Conservation (phyloP, 208 protist species). For the Borovskyia barvae region DNA sequence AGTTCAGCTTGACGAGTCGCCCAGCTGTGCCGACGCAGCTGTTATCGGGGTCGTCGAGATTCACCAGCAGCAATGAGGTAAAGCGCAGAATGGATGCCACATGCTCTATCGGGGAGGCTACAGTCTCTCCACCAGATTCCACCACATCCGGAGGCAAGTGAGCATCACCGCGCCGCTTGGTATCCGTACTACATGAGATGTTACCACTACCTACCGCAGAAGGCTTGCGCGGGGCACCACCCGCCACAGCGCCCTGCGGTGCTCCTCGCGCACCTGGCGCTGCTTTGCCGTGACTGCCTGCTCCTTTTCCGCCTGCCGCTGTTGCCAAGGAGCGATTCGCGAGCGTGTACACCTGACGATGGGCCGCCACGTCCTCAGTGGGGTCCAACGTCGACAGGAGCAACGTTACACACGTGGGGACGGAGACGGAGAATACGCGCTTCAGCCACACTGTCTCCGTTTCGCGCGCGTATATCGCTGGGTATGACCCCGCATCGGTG, state of each 20-base stretch:
- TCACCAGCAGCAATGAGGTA: constrained; percentile 50
- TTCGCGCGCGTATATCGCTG: constrained; percentile 28
- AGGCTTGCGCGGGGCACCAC: neutral
- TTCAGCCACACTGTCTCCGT: constrained; percentile 83
- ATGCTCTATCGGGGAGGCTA: neutral
- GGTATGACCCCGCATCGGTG: constrained; percentile 66
- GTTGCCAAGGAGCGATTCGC: constrained; percentile 5
- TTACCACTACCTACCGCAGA: neutral
- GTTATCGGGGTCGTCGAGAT: constrained; percentile 59
- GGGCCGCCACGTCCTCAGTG: constrained; percentile 43
- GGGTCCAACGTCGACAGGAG: constrained; percentile 56
- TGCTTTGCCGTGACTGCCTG: constrained; percentile 1
- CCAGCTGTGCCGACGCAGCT: constrained; percentile 37
- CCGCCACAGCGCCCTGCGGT: neutral
- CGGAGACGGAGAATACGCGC: constrained; percentile 53
- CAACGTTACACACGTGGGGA: constrained; percentile 52
- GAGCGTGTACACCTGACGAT: constrained; percentile 25
- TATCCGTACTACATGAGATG: neutral
- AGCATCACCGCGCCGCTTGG: constrained; percentile 1
- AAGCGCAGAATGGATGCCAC: constrained; percentile 41
- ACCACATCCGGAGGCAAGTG: neutral
- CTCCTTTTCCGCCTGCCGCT: neutral
- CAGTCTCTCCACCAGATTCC: neutral
- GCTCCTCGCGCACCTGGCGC: neutral
- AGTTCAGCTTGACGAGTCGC: constrained; percentile 38